Base-by-base conservation (phyloP, 331 rosid genomes). In the Acacia pycnantha region DNA sequence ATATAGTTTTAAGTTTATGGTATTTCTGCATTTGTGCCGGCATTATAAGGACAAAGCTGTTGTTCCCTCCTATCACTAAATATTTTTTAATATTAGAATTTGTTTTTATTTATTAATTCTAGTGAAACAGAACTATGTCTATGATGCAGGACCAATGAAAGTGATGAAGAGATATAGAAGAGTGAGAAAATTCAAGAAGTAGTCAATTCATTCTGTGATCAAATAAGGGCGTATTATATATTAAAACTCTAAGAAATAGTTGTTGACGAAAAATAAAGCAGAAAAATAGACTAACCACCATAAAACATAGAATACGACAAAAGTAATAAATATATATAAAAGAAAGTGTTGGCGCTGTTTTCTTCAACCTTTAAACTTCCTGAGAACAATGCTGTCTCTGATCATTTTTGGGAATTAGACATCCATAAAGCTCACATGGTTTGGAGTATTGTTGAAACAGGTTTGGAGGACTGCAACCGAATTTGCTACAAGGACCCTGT, bases 401-500 rank as follows among this genome's bases (percentile, higher is more conserved):
- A 31, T 51, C 71, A 43, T 19, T 21, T 66, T 76, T 67, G 21
- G 16, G 77, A 33, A 41, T 18, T 56, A 18, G 6, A 21, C 51
- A 54, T 70, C 61, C 35, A 21, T 62, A 64, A 19, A 27, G n/a
- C 59, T 74, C 46, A 56, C 35, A 33, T 59, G 73, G 24, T 44
- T 59, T 67, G 70, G 56, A 35, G 68, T 13, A 27, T 73, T 80
- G 64, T 53, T 83, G 89, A 31, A 77, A 58, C 86, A 93, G 99
- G 98, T 88, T 74, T 93, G 91, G 94, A 90, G 77, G 92, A 88
- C 72, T 92, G 97, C 81, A 77, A 86, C 81, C 96, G 88, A 64
- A 85, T 95, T 77, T 93, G 98, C 85, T 95, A 89, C 77, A 95
- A 95, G 89, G 97, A 95, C 78, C 99, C 99, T 72, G 99, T 95